Conservation (phyloP, 306 rosid species). For the Carpinus viminea region DNA sequence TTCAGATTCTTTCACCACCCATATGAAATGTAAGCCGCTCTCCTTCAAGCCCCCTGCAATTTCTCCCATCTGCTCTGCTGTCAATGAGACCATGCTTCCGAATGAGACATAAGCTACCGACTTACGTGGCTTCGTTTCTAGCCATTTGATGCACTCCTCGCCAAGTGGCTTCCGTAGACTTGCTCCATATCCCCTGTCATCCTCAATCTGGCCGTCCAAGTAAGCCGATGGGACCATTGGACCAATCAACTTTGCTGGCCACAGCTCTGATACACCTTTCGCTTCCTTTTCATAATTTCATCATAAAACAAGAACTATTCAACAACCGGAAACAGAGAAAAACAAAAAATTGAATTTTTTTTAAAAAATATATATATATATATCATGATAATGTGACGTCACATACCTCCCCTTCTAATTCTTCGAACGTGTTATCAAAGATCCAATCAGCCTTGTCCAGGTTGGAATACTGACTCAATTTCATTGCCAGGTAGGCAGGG, state of each 20-base stretch:
- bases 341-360: not conserved
- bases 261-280: slow-evolving; percentile 21
- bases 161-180: slow-evolving; percentile 47
- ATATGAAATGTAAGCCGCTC: slow-evolving; percentile 39
- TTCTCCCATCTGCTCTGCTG: slow-evolving; percentile 37
- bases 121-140: slow-evolving; percentile 36
- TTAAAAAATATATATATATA: too few relatives aligned
- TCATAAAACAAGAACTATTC: not conserved
- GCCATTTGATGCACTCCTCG: slow-evolving; percentile 45
- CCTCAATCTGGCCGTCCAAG: slow-evolving; percentile 47
- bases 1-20: slow-evolving; percentile 51
- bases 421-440: slow-evolving; percentile 53
- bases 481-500: slow-evolving; percentile 66
- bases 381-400: not conserved
- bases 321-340: not conserved
- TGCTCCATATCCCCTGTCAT: slow-evolving; percentile 54
- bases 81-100: slow-evolving; percentile 57
- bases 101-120: slow-evolving; percentile 48
- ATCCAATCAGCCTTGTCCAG: slow-evolving; percentile 50
- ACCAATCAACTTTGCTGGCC: slow-evolving; percentile 50
- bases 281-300: slow-evolving; percentile 25
- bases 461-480: slow-evolving; percentile 55
- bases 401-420: slow-evolving; percentile 55
- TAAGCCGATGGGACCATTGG: slow-evolving; percentile 57
- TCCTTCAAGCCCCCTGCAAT: slow-evolving; percentile 42